phyloP scores from a whole-genome alignment of 257 asterid species.

The Scutellaria minor region DNA sequence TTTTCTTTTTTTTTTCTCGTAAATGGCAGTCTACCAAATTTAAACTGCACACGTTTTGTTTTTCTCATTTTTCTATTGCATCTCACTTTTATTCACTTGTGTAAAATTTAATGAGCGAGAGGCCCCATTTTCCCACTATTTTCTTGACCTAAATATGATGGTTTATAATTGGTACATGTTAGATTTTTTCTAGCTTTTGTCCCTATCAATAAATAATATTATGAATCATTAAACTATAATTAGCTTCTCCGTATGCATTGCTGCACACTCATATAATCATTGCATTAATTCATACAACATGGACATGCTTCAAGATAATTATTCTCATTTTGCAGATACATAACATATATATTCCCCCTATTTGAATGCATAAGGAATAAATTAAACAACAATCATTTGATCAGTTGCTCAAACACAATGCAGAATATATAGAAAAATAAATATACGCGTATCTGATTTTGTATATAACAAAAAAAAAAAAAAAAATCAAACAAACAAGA shows the following conservation, averaged over 20 bases:
- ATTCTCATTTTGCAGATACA: not conserved
- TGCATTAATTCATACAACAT: not conserved
- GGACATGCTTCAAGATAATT: not conserved
- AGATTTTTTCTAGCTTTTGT: not conserved
- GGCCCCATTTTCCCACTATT: not conserved
- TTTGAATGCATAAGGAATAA: constrained; percentile 4
- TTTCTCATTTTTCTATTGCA: not conserved
- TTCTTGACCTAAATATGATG: not conserved
- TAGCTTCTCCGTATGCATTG: not conserved
- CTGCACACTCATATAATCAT: not conserved
- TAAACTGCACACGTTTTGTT: constrained; percentile 3
- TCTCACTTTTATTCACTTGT: not conserved
- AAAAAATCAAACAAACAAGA: constrained; percentile 1
- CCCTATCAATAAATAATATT: not conserved
- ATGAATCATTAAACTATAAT: not conserved
- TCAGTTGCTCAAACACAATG: not conserved
- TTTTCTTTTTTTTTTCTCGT: not conserved
- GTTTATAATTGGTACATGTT: not conserved
- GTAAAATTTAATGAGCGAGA: too few species aligned
- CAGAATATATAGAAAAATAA: not conserved
- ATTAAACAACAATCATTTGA: not conserved
- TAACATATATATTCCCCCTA: not conserved
- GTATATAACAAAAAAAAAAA: not conserved
- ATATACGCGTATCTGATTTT: not conserved
- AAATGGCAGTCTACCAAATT: constrained; percentile 29